Percentiles rank a stretch among this genome's conserved stretches.
These are phyloP conservation scores for Fusarium euwallaceae DNA, from an alignment of 2,329 filamentous ascomycete species.

Conservation along the genomic window DNA sequence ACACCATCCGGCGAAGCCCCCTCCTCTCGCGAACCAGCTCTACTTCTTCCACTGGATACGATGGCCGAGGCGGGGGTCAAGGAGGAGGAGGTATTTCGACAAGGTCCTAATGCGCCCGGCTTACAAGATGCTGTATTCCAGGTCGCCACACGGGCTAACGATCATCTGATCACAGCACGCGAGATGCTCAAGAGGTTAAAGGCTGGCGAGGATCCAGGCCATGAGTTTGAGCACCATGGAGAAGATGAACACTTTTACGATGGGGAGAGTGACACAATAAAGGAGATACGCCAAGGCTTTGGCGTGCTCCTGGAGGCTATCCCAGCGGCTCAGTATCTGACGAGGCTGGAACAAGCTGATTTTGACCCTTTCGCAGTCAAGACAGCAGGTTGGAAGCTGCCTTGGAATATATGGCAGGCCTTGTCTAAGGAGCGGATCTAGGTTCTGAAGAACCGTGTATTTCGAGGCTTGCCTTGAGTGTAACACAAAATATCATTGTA, in stretches of 20 bases:
- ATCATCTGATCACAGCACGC: slow-evolving; percentile 92
- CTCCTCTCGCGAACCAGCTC: slow-evolving; percentile 60
- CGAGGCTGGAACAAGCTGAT: slow-evolving; percentile 81
- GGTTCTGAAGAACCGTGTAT: slow-evolving; percentile 16
- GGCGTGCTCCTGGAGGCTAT: slow-evolving; percentile 85
- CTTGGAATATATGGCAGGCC: slow-evolving; percentile 77
- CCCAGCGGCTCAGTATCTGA: slow-evolving; percentile 82
- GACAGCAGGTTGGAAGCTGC: slow-evolving; percentile 80
- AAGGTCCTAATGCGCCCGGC: slow-evolving; percentile 82
- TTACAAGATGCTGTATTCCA: slow-evolving; percentile 91
- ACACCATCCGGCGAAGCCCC: slow-evolving; percentile 57
- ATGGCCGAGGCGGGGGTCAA: slow-evolving; percentile 86
- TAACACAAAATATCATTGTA: slow-evolving; percentile 20
- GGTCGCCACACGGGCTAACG: slow-evolving; percentile 93
- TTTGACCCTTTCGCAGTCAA: slow-evolving; percentile 83
- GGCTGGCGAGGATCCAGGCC: slow-evolving; percentile 79
- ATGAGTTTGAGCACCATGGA: slow-evolving; percentile 89
- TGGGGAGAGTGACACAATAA: slow-evolving; percentile 53
- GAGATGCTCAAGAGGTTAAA: slow-evolving; percentile 89
- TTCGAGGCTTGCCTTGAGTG: slow-evolving; percentile 9
- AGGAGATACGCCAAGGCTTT: slow-evolving; percentile 73
- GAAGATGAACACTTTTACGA: slow-evolving; percentile 76
- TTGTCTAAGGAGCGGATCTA: slow-evolving; percentile 64
- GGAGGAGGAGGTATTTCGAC: slow-evolving; percentile 90
- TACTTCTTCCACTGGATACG: slow-evolving; percentile 88